phyloP scores from a whole-genome alignment of 192 early-diverging fungal genomes.

The Gaertneriomyces semiglobifer region DNA sequence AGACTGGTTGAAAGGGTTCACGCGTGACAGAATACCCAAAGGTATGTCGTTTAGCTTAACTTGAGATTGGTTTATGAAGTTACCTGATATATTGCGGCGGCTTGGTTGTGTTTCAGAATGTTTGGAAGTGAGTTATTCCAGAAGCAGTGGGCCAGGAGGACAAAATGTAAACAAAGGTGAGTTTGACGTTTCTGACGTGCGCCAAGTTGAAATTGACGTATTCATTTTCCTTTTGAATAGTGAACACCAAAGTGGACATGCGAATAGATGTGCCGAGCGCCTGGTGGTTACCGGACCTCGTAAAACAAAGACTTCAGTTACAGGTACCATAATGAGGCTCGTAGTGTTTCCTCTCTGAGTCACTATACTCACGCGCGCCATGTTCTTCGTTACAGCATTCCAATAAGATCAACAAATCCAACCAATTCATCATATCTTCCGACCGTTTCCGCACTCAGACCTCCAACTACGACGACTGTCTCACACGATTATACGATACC shows the following conservation, averaged over 20 bases:
- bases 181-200: background rate
- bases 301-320: conserved; percentile 55
- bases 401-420: conserved; percentile 59
- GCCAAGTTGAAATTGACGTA: too few relatives aligned
- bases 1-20: too few relatives aligned
- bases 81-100: too few relatives aligned
- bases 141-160: conserved; percentile 83
- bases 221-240: conserved; percentile 26
- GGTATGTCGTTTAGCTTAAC: too few relatives aligned
- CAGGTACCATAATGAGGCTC: conserved; percentile 3
- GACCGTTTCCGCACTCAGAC: conserved; percentile 71
- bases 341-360: too few relatives aligned
- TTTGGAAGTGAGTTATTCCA: conserved; percentile 34
- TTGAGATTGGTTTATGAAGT: too few relatives aligned
- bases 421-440: conserved; percentile 72
- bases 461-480: conserved; percentile 77
- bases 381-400: conserved; percentile 14
- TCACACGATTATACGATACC: conserved; percentile 63
- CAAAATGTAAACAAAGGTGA: conserved; percentile 92
- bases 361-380: background rate
- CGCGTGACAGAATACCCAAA: too few relatives aligned
- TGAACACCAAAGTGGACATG: conserved; percentile 83
- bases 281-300: conserved; percentile 71
- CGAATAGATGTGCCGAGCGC: conserved; percentile 64
- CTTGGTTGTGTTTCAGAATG: conserved; percentile 1